Percentiles rank a stretch among this genome's conserved stretches.
phyloP scores from a whole-genome alignment of 306 rosid genomes.

The Castanea sativa region DNA sequence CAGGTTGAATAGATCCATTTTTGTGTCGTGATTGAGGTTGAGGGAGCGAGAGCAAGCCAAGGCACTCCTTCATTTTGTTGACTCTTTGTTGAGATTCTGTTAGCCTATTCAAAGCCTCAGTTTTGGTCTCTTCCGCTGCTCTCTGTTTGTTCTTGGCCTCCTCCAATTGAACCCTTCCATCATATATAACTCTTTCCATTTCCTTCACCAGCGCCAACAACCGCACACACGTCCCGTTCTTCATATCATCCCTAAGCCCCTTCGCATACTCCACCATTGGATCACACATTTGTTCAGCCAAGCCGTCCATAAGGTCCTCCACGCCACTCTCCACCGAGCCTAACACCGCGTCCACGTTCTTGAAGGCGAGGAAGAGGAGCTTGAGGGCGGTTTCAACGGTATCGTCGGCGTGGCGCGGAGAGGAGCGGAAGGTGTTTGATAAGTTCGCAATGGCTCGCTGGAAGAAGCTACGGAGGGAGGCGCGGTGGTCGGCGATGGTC shows the following conservation, averaged over 20 bases:
- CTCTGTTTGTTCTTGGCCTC: neutral
- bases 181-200: neutral
- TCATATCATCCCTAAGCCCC: neutral
- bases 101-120: neutral
- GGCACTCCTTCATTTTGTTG: neutral
- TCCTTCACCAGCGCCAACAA: neutral
- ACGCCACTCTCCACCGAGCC: neutral
- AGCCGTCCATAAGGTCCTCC: neutral
- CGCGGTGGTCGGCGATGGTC: neutral
- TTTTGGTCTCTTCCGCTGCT: constrained; percentile 3
- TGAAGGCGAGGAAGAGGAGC: neutral
- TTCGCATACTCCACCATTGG: neutral
- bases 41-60: neutral
- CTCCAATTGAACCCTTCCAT: neutral
- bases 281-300: neutral
- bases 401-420: neutral
- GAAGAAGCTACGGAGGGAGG: neutral
- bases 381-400: neutral
- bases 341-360: neutral
- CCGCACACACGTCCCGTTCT: neutral
- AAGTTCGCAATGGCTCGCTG: neutral
- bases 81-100: constrained; percentile 1
- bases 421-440: neutral
- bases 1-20: neutral
- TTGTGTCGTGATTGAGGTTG: neutral